Evolutionary conservation across 2,329 filamentous ascomycete genomes (phyloP), one percentile per base, ranked within the genome.

Genomic region (Ceratocystis smalleyi): DNA sequence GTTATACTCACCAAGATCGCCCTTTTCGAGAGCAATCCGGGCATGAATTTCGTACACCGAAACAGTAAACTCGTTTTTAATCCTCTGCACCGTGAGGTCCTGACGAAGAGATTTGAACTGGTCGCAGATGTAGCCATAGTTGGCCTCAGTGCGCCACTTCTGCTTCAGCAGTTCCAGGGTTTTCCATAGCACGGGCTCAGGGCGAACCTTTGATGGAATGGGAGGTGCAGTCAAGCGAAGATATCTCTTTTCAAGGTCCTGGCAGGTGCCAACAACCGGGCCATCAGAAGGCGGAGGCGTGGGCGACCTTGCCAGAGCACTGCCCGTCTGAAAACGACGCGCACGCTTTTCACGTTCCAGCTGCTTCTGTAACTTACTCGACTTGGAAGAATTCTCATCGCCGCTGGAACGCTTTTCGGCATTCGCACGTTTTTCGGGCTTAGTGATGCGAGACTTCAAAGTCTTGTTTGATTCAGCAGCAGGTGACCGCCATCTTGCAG

Each of bases 1-100:
- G 80, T 99, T 99, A 94, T 99, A 99, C 94, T 99, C 94, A 99
- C 94, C 92, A 79, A 97, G 84, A 80, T 99, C 94, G 77, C 89
- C 91, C 82, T 95, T 96, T 77, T 99, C 92, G 76, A 99, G 81
- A 69, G 94, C 94, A 77, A 99, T 97, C 67, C 94, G 87, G 68
- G 92, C 94, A 77, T 99, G 94, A 67, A 92, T 95, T 77, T 99
- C 94, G 76, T 99, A 99, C 59, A 96, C 94, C 68, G 83, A 87
- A 68, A 97, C 91, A 30, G 94, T 97, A 73, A 99, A 97, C 63
- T 95, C 89, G 75, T 91, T 96, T 77, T 90, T 91, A 77, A 99
- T 91, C 72, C 89, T 92, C 76, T 99, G 94, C 64, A 99, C 94
- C 47, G 94, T 99, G 73, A 99, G 81, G 78, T 99, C 94, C 80